Conservation (phyloP, 768 basidiomycete species). For the Steccherinum ochraceum region DNA sequence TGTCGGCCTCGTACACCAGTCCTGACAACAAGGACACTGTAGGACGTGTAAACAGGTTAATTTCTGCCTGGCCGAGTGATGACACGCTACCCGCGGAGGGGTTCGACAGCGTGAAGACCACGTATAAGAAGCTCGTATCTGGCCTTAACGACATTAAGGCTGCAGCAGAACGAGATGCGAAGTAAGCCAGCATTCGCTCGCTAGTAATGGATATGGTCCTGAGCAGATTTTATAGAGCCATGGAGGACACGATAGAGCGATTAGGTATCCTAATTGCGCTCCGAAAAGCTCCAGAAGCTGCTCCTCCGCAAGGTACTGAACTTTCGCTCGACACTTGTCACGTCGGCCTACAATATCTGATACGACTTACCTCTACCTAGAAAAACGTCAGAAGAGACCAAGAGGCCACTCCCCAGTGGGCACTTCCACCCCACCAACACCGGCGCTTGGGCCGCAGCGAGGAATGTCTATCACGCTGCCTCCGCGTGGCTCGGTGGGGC, state of each 20-base stretch:
- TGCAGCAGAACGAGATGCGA: conserved; percentile 54
- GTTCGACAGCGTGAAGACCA: conserved; percentile 53
- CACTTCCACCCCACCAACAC: conserved; percentile 32
- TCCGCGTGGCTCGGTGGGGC: conserved; percentile 51
- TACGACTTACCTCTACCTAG: conserved; percentile 24
- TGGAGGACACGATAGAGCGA: conserved; percentile 66
- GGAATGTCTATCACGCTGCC: conserved; percentile 52
- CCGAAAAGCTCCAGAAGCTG: conserved; percentile 60
- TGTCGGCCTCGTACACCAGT: conserved; percentile 50
- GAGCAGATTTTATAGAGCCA: conserved; percentile 39
- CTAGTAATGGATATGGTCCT: conserved; percentile 5
- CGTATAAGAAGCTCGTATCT: conserved; percentile 53
- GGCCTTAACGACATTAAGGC: conserved; percentile 59
- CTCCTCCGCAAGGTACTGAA: conserved; percentile 29
- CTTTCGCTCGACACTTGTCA: too few species aligned
- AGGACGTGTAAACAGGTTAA: conserved; percentile 66
- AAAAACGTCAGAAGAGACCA: conserved; percentile 76
- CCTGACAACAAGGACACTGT: conserved; percentile 50
- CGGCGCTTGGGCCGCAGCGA: conserved; percentile 27
- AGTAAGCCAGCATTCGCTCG: conserved; percentile 35
- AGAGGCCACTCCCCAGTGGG: conserved; percentile 62
- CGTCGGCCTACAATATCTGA: too few species aligned
- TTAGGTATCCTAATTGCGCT: conserved; percentile 66
- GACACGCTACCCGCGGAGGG: conserved; percentile 65
- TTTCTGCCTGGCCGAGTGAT: conserved; percentile 66